Evolutionary conservation across 495 filamentous ascomycete genomes (phyloP), one percentile per base, ranked within the genome.

Genomic region (Jackrogersella minutella): DNA sequence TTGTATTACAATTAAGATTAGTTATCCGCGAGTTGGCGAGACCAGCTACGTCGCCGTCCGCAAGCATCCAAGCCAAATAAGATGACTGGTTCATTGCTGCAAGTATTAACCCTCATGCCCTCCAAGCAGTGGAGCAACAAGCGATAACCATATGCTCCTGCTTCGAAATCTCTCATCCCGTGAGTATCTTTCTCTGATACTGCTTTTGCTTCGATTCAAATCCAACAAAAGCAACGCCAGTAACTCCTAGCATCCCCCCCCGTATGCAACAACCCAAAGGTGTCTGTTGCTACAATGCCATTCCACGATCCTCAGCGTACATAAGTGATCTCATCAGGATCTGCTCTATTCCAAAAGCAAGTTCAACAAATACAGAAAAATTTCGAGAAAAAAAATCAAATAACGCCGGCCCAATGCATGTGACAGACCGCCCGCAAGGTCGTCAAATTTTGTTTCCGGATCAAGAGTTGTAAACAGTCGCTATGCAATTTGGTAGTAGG

Each of bases 401-500:
- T 54, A 72, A 74, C 73, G 70, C 73, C 73, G 54, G 61, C 62
- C 67, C 67, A 68, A 74, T 74, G 73, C 73, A 69, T 66, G n/a
- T 65, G 66, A 69, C 64, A 50, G 66, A 73, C 67, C 71, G 62
- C 66, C 69, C 64, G 64, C 39, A 34, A 64, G 67, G 61, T 69
- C 70, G 68, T 71, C 63, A 11, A 36, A 63, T 71, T 74, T 66
- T 46, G 41, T 64, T 57, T 68, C 70, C 58, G 57, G 51, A 69
- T 58, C 59, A 73, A 73, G 58, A 66, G 60, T 26, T 69, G 68
- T 69, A 73, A 80, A 79, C 80, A 82, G 79, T 78, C 78, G 80
- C 79, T 82, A 81, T 82, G 80, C 78, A 80, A 70, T 79, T 80
- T 79, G 78, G 77, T 77, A 74, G n/a, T n/a, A n/a, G n/a, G 77